Base-by-base conservation (phyloP, 768 basidiomycete genomes). In the Trametes punicea region DNA sequence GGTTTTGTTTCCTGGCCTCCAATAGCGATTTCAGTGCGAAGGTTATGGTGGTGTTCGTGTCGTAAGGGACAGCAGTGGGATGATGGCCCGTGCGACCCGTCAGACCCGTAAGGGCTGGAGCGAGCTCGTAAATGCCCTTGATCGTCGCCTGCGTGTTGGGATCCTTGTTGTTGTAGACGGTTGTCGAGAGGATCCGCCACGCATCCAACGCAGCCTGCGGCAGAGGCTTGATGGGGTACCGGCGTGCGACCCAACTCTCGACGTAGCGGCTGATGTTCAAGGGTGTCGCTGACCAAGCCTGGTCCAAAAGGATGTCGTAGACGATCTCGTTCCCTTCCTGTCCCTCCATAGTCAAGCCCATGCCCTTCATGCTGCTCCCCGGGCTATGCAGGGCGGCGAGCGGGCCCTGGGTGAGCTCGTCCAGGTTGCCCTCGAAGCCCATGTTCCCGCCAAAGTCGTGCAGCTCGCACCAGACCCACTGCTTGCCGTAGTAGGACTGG, bases 311-410 rank as follows among this genome's bases (percentile, higher is more conserved):
- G 23, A 75, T 57, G 46, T 74, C 72, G 44, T 75, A 75, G n/a
- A 74, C 64, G 34, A 75, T 70, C 67, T 75, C 74, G 56, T 75
- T 75, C n/a, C 74, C 74, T 51, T 75, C 74, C 46, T 73, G 67
- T 4, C 74, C 73, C 44, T 75, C 73, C 46, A 70, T 72, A 1
- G 73, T 72, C 55, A 75, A 59, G 2, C 74, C 74, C 47, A 75
- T 64, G 3, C 74, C 74, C 23, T 68, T 66, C 73, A 75, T 74
- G 13, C 72, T 68, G 51, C 65, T 63, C 21, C 65, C 70, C 31
- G 67, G 59, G 1, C 64, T 46, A 5, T 63, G 47, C 38, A 75
- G 64, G 3, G 74, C 74, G 3, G 55, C 50, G 31, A 75, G 20
- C 3, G 74, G 73, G 2, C 64, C 68, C 10, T 55, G 54, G 2